Conservation (phyloP, 768 basidiomycete genomes). For the Suillus spraguei region DNA sequence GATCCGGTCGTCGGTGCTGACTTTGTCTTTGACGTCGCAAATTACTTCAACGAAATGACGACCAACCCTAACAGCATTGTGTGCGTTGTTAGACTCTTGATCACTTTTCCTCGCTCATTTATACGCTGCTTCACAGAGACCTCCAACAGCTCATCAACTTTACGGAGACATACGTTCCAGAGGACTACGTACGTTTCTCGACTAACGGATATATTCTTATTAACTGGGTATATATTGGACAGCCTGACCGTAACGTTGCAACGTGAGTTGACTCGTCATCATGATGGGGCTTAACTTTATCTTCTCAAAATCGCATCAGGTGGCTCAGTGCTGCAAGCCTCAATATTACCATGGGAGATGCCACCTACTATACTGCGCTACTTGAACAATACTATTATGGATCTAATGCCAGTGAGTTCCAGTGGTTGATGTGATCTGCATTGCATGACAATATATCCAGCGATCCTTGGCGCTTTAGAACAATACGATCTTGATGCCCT, state of each 20-base stretch:
- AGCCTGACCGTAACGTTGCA: conserved; percentile 6
- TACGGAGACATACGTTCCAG: conserved; percentile 2
- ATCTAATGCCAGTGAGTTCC: conserved; percentile 2
- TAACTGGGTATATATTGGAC: neutral
- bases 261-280: neutral
- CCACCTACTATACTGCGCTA: neutral
- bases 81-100: neutral
- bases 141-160: conserved; percentile 2
- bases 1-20: conserved; percentile 5
- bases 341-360: conserved; percentile 4
- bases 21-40: neutral
- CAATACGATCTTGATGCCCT: conserved; percentile 52
- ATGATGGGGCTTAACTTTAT: neutral
- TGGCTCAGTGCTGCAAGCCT: conserved; percentile 1
- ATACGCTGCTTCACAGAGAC: neutral
- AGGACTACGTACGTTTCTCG: conserved; percentile 1
- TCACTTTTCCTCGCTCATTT: neutral
- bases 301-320: neutral
- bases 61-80: neutral
- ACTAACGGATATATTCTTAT: neutral
- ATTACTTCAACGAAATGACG: conserved; percentile 8
- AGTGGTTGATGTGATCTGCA: neutral
- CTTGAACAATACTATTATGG: conserved; percentile 7
- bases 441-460: conserved; percentile 18
- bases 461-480: conserved; percentile 56